Base-by-base conservation (phyloP, 805 yeast genomes). In the Barnettozyma siamensis region DNA sequence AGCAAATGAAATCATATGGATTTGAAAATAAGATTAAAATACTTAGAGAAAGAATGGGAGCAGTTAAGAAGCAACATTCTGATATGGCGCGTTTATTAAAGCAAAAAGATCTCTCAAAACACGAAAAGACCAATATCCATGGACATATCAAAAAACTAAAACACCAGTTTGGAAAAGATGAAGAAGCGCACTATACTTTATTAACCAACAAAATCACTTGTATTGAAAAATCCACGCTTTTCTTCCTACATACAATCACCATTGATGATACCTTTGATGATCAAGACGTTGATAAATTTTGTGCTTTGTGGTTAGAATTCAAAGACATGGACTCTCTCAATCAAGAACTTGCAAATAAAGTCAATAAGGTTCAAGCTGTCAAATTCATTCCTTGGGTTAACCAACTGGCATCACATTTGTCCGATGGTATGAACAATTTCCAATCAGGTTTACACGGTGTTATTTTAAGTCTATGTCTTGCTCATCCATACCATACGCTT, bases 221-320 rank as follows among this genome's bases (percentile, higher is more conserved):
- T 51, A 65, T 78, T 7, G 60, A 61, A 19, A 70, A 74, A 27
- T 76, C 94, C 0, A 64, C 81, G 13, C 70, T 68, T 18, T 81
- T 74, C 48, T 86, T 81, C 53, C 53, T 88, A 39, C 68, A 65
- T 32, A 66, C 83, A 13, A 60, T 84, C n/a, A 57, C 69, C 2
- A 59, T 65, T 16, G 58, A 69, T 33, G 74, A 70, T 35, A 53
- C 52, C 3, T 66, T 58, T 44, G 73, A 70, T 40, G 78, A 74
- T 37, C 76, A 74, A 44, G 82, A 76, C 38, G 64, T 83, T 23
- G 94, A 87, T 54, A 75, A 85, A 42, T 82, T 89, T 46, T 82
- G 89, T 59, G 83, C 89, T 0, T 59, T 91, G 10, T 91, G 97
- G 95, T 67, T 91, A 31, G 84, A 81, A 45, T 72, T 77, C 49